phyloP scores from a whole-genome alignment of 495 filamentous ascomycete species.

The Bacidia gigantensis region DNA sequence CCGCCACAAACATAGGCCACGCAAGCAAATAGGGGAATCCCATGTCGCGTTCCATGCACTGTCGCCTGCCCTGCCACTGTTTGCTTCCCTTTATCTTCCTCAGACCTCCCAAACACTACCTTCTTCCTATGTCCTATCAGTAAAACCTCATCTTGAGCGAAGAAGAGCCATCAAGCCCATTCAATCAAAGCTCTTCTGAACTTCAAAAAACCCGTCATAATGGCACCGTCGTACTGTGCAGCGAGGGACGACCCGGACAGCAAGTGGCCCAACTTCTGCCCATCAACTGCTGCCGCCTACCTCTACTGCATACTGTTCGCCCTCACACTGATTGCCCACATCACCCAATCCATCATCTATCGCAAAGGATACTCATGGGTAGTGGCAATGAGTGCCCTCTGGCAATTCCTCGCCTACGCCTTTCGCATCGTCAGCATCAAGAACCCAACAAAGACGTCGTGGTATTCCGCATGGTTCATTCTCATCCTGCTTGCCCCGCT shows the following conservation, averaged over 20 bases:
- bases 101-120: too few relatives aligned
- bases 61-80: too few relatives aligned
- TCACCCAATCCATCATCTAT: constrained; percentile 27
- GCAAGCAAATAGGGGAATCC: too few relatives aligned
- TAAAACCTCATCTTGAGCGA: too few relatives aligned
- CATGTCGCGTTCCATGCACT: too few relatives aligned
- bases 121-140: too few relatives aligned
- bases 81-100: too few relatives aligned
- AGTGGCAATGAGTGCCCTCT: constrained; percentile 33
- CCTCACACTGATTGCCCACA: constrained; percentile 25
- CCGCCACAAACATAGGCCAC: too few relatives aligned
- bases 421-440: constrained; percentile 22
- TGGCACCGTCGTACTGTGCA: constrained; percentile 3
- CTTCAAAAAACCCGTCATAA: not conserved
- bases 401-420: constrained; percentile 33
- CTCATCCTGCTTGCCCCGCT: constrained; percentile 17
- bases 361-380: constrained; percentile 40
- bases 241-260: constrained; percentile 8
- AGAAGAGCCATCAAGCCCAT: too few relatives aligned
- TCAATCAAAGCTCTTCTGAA: too few relatives aligned
- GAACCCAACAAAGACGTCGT: constrained; percentile 1
- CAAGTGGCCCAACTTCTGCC: constrained; percentile 17
- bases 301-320: constrained; percentile 29
- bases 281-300: constrained; percentile 17
- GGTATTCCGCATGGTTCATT: constrained; percentile 20